Evolutionary conservation across 495 filamentous ascomycete genomes (phyloP).

Genomic region (Penicillium soppii): DNA sequence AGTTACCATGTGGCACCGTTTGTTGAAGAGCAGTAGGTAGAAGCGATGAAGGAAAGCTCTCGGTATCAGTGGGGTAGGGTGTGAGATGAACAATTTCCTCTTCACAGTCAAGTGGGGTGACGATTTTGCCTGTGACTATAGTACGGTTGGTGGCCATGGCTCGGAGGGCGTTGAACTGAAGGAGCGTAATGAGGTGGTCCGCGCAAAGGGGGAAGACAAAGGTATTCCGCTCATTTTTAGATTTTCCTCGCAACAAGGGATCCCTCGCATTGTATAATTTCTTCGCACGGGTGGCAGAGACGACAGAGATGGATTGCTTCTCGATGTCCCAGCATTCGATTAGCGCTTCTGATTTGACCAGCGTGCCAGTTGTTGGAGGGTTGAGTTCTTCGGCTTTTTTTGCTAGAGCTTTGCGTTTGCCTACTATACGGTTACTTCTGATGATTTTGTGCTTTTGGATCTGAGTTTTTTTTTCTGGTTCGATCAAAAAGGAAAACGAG

Average conservation of each 20-base stretch:
- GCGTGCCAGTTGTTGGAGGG: slow-evolving; percentile 2
- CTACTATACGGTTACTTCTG: slow-evolving; percentile 27
- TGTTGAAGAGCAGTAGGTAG: slow-evolving; percentile 36
- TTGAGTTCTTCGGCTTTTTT: slow-evolving; percentile 27
- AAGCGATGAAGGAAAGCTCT: slow-evolving; percentile 27
- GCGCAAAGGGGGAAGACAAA: slow-evolving; percentile 39
- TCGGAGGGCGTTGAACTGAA: slow-evolving; percentile 45
- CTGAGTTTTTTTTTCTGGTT: too few relatives aligned
- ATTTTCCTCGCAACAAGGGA: slow-evolving; percentile 23
- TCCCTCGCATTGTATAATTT: slow-evolving; percentile 36
- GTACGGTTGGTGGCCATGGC: slow-evolving; percentile 36
- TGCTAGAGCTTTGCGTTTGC: slow-evolving; percentile 37
- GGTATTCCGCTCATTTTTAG: slow-evolving; percentile 24
- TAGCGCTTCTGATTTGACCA: slow-evolving; percentile 29
- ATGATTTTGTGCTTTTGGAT: not conserved
- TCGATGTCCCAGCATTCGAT: slow-evolving; percentile 41
- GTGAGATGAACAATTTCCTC: slow-evolving; percentile 31
- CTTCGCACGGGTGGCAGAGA: slow-evolving; percentile 38
- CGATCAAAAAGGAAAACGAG: slow-evolving; percentile 14
- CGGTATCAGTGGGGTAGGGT: slow-evolving; percentile 25
- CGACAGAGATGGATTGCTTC: slow-evolving; percentile 29
- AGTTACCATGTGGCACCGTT: slow-evolving; percentile 33
- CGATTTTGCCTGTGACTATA: slow-evolving; percentile 34
- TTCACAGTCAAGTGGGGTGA: slow-evolving; percentile 24
- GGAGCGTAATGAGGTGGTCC: slow-evolving; percentile 43